These are phyloP conservation scores for Codiaeum variegatum DNA, from an alignment of 441 rosid species.

Conservation along the genomic window DNA sequence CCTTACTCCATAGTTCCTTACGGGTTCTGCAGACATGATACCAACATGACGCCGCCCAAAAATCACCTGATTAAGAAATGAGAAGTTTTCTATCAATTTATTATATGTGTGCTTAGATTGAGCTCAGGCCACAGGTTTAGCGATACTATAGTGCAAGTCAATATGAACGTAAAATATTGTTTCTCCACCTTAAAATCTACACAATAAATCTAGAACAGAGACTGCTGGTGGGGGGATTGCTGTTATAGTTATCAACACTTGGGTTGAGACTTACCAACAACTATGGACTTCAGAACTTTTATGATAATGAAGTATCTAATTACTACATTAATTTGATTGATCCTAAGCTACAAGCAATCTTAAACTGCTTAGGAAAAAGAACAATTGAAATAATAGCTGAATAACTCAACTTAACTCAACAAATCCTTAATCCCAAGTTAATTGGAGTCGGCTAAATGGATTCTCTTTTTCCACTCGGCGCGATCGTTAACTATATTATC, in stretches of 20 bases:
- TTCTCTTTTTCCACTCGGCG: no score
- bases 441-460: no score
- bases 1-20: conserved; percentile 96
- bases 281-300: background rate
- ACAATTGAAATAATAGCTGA: background rate
- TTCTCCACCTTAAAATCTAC: background rate
- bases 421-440: no score
- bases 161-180: background rate
- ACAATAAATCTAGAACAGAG: background rate
- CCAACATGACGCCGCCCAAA: conserved; percentile 85
- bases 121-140: background rate
- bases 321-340: background rate
- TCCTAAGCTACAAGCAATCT: background rate
- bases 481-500: no score
- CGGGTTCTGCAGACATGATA: conserved; percentile 88
- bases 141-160: background rate
- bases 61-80: conserved; percentile 57
- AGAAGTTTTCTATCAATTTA: conserved; percentile 8
- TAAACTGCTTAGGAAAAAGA: background rate
- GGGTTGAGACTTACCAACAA: background rate
- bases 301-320: background rate
- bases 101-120: background rate
- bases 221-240: no score
- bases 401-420: no score
- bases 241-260: background rate